Evolutionary conservation across 2,329 filamentous ascomycete species (phyloP).

Genomic region (Aureobasidium musti): DNA sequence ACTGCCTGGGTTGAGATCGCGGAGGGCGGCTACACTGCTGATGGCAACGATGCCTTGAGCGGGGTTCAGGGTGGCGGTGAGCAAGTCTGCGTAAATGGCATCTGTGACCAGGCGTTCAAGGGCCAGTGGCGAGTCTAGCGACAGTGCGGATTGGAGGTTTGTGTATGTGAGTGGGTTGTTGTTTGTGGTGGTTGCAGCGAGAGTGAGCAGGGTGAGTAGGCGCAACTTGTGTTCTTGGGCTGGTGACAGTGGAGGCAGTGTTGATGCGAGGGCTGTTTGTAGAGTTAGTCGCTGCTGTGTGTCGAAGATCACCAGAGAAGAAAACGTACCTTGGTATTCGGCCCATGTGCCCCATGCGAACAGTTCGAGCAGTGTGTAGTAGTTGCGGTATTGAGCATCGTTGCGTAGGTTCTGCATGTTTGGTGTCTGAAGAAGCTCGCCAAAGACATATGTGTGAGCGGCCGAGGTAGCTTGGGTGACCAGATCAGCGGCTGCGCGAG

Average conservation of each 20-base stretch:
- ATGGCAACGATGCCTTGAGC: conserved; percentile 72
- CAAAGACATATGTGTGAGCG: conserved; percentile 87
- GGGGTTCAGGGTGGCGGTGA: conserved; percentile 82
- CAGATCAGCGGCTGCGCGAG: conserved; percentile 81
- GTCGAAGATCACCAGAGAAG: neutral
- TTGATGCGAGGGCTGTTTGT: conserved; percentile 46
- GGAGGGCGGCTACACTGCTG: conserved; percentile 77
- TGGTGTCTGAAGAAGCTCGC: conserved; percentile 81
- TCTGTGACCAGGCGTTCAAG: conserved; percentile 86
- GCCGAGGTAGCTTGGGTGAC: conserved; percentile 86
- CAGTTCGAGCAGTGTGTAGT: conserved; percentile 75
- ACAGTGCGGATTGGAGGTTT: conserved; percentile 66
- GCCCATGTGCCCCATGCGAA: conserved; percentile 92
- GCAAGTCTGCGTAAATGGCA: conserved; percentile 81
- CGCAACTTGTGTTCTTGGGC: conserved; percentile 82
- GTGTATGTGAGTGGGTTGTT: conserved; percentile 68
- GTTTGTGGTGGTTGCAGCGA: conserved; percentile 59
- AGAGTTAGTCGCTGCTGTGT: too few relatives aligned
- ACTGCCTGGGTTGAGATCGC: conserved; percentile 76
- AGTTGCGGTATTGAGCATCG: conserved; percentile 61
- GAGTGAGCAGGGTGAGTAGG: conserved; percentile 82
- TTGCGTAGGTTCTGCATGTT: conserved; percentile 72
- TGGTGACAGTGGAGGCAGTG: conserved; percentile 70
- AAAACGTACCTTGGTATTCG: conserved; percentile 66
- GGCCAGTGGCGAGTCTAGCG: conserved; percentile 65